Conservation (phyloP, 1,284 basidiomycete genomes). For the Ustilago esculenta region DNA sequence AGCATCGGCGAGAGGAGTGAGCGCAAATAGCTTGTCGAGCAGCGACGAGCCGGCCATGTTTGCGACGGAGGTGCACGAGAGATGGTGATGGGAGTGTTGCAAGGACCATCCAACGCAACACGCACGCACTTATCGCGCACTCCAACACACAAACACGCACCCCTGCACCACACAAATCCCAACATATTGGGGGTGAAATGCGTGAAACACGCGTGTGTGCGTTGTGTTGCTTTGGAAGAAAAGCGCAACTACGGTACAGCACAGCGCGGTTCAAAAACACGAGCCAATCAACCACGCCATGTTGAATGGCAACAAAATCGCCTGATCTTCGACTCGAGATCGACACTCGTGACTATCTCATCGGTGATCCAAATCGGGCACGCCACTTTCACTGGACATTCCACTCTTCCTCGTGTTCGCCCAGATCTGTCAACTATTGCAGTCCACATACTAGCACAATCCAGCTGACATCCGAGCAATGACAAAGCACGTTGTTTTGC, state of each 20-base stretch:
- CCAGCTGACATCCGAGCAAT: too few species aligned
- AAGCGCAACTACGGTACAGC: slow-evolving; percentile 1
- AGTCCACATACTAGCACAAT: too few species aligned
- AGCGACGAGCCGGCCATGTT: slow-evolving; percentile 20
- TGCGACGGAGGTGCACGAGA: background rate
- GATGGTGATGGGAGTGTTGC: background rate
- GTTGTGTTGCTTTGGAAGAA: too few species aligned
- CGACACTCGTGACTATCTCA: too few species aligned
- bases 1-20: slow-evolving; percentile 31
- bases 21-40: slow-evolving; percentile 28
- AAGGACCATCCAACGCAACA: too few species aligned
- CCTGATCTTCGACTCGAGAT: background rate
- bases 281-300: slow-evolving; percentile 3
- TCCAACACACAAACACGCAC: slow-evolving; percentile 1
- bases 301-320: slow-evolving; percentile 1
- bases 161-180: too few species aligned
- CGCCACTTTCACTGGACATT: too few species aligned
- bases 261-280: background rate
- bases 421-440: too few species aligned
- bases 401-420: too few species aligned
- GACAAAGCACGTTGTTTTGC: too few species aligned
- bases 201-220: background rate
- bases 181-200: too few species aligned
- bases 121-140: too few species aligned
- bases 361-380: background rate